Percentiles rank a stretch among this genome's conserved stretches.
These are phyloP conservation scores for Mikania micrantha DNA, from an alignment of 129 eudicot species.

Conservation along the genomic window DNA sequence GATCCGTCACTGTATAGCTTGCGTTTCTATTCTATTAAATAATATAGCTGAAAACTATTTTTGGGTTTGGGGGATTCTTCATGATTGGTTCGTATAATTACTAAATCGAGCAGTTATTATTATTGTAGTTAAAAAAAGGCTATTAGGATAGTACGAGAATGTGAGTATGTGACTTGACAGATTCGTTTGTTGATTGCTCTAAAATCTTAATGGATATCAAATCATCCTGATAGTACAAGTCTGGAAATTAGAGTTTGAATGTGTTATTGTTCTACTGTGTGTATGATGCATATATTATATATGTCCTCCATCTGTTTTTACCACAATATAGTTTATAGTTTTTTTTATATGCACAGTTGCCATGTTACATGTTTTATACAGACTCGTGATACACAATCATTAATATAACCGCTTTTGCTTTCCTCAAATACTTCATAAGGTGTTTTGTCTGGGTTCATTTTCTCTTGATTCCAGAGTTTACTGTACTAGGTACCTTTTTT, in stretches of 20 bases:
- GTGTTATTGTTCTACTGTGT: too few relatives aligned
- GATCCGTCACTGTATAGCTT: not conserved
- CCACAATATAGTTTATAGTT: not conserved
- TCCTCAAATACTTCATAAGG: not conserved
- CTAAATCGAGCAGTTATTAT: not conserved
- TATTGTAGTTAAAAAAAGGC: not conserved
- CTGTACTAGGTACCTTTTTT: constrained; percentile 18
- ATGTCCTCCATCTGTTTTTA: too few relatives aligned
- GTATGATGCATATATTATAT: too few relatives aligned
- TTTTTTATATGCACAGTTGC: not conserved
- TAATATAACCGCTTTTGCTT: too few relatives aligned
- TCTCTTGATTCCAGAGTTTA: not conserved
- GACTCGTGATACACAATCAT: too few relatives aligned
- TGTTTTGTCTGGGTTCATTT: not conserved
- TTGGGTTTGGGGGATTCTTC: not conserved
- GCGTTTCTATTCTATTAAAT: not conserved
- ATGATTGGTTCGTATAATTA: not conserved
- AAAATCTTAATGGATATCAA: not conserved
- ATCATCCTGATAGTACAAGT: too few relatives aligned
- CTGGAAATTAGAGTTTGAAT: not conserved
- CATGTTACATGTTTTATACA: constrained; percentile 15
- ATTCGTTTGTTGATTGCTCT: not conserved
- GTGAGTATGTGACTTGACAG: not conserved
- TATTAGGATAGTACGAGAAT: constrained; percentile 1
- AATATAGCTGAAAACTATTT: not conserved